Conservation (phyloP, 495 filamentous ascomycete genomes). For the Penicillium angulare region DNA sequence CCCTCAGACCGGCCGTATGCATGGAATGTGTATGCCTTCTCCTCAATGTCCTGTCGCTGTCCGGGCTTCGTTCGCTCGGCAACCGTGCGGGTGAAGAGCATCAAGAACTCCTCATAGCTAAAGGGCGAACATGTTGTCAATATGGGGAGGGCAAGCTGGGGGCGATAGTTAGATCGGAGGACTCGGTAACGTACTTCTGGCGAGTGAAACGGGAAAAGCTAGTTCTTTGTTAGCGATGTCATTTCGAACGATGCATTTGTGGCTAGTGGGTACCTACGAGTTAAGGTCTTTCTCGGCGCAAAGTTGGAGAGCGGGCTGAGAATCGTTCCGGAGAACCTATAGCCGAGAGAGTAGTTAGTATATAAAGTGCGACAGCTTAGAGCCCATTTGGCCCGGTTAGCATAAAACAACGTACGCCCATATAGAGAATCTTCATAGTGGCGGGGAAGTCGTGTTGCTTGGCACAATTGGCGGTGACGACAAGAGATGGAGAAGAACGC, state of each 20-base stretch:
- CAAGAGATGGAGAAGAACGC: background rate
- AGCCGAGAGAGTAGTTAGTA: background rate
- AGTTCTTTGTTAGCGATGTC: conserved; percentile 3
- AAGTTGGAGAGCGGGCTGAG: conserved; percentile 76
- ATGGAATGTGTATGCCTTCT: conserved; percentile 77
- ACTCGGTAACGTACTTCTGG: conserved; percentile 48
- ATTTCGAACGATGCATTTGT: background rate
- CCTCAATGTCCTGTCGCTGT: conserved; percentile 86
- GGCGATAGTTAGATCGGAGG: background rate
- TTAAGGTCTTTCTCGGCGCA: conserved; percentile 76
- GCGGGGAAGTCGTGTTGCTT: conserved; percentile 18
- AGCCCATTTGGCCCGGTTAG: no score
- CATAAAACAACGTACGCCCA: conserved; percentile 80
- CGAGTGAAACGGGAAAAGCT: conserved; percentile 79
- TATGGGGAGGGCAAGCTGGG: background rate
- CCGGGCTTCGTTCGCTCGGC: conserved; percentile 84
- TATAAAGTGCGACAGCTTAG: background rate
- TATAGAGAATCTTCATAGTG: conserved; percentile 92
- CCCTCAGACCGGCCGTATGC: conserved; percentile 86
- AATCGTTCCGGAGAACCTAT: conserved; percentile 79
- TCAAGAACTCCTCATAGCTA: conserved; percentile 55
- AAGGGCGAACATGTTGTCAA: conserved; percentile 8
- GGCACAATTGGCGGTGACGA: background rate
- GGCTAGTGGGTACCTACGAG: conserved; percentile 26
- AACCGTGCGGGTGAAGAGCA: conserved; percentile 56